Evolutionary conservation across 2,329 filamentous ascomycete species (phyloP).

Genomic region (Coniella lustricola): DNA sequence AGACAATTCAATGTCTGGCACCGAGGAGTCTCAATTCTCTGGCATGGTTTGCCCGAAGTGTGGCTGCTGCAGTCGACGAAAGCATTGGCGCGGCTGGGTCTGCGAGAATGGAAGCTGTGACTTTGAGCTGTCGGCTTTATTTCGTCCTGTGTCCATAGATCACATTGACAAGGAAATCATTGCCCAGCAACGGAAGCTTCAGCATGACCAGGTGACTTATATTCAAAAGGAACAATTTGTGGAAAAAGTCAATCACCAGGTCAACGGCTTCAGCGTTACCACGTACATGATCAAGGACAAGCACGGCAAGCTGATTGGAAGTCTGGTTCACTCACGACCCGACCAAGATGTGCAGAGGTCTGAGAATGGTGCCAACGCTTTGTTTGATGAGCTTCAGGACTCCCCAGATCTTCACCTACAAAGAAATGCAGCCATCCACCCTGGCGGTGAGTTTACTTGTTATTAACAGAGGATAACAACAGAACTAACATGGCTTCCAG

Average conservation of each 20-base stretch:
- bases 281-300: slow-evolving; percentile 40
- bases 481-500: slow-evolving; percentile 24
- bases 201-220: not conserved
- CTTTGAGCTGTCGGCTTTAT: slow-evolving; percentile 30
- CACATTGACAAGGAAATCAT: slow-evolving; percentile 17
- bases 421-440: slow-evolving; percentile 31
- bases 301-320: slow-evolving; percentile 36
- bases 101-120: slow-evolving; percentile 47
- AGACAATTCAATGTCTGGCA: slow-evolving; percentile 31
- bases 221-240: not conserved
- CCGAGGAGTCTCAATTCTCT: slow-evolving; percentile 45
- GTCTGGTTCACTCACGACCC: slow-evolving; percentile 34
- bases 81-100: slow-evolving; percentile 51
- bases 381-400: slow-evolving; percentile 42
- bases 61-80: slow-evolving; percentile 51
- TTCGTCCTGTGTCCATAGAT: slow-evolving; percentile 19
- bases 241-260: not conserved
- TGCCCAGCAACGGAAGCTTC: not conserved
- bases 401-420: slow-evolving; percentile 34
- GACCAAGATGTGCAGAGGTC: slow-evolving; percentile 35
- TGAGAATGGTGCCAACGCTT: slow-evolving; percentile 49
- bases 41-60: slow-evolving; percentile 64
- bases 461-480: slow-evolving; percentile 4
- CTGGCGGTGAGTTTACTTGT: slow-evolving; percentile 25
- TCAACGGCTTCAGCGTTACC: slow-evolving; percentile 19